Evolutionary conservation across 2,329 filamentous ascomycete genomes (phyloP).

Genomic region (Epichloe gansuensis): DNA sequence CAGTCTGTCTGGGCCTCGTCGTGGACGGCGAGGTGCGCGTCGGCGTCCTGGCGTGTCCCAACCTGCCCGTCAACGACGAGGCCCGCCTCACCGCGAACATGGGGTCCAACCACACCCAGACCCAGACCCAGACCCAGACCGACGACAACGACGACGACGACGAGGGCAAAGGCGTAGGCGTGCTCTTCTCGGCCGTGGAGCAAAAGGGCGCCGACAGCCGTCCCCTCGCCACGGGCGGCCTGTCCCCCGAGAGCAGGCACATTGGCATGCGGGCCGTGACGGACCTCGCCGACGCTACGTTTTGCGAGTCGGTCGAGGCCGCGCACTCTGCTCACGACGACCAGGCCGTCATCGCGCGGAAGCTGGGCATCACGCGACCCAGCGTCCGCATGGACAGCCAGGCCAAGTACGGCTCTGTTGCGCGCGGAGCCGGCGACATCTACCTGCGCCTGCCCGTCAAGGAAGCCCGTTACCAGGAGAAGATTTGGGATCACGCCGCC

Average conservation of each 20-base stretch:
- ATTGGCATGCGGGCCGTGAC: slow-evolving; percentile 71
- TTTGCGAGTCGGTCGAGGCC: slow-evolving; percentile 94
- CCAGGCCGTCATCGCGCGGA: slow-evolving; percentile 65
- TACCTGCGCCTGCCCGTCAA: slow-evolving; percentile 82
- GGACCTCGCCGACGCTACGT: slow-evolving; percentile 68
- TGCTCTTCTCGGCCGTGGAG: slow-evolving; percentile 74
- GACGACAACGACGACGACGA: slow-evolving; percentile 45
- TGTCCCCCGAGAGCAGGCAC: slow-evolving; percentile 36
- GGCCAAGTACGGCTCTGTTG: slow-evolving; percentile 94
- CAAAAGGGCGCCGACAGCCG: slow-evolving; percentile 72
- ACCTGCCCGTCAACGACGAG: slow-evolving; percentile 77
- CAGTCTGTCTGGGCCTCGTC: slow-evolving; percentile 83
- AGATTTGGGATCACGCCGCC: slow-evolving; percentile 98
- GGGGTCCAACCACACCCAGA: slow-evolving; percentile 51
- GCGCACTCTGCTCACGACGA: slow-evolving; percentile 84
- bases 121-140: too few relatives aligned
- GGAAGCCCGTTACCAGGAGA: slow-evolving; percentile 76
- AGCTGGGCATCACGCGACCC: slow-evolving; percentile 76
- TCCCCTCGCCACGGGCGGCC: slow-evolving; percentile 42
- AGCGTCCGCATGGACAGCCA: slow-evolving; percentile 95
- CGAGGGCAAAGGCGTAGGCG: slow-evolving; percentile 41
- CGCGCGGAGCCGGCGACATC: slow-evolving; percentile 83
- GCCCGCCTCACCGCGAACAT: slow-evolving; percentile 47
- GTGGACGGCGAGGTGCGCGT: slow-evolving; percentile 90
- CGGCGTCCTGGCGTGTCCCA: slow-evolving; percentile 89